A percentile compares a stretch with the other conserved stretches of the same genome.
Evolutionary conservation across 495 filamentous ascomycete species (phyloP).

Genomic region (Penicillium desertorum): DNA sequence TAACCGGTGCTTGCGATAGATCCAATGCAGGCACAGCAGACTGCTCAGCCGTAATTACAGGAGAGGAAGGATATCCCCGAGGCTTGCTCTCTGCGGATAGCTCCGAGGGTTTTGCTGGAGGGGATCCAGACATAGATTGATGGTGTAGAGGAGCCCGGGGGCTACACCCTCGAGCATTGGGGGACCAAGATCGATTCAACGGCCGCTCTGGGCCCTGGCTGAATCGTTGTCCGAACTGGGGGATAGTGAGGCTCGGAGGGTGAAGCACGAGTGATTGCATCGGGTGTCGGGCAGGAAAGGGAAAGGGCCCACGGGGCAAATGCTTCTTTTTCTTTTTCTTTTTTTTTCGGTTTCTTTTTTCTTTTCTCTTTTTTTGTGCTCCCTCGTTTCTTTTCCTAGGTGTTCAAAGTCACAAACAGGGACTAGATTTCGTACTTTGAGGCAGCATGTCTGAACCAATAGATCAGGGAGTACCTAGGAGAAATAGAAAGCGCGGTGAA

Average conservation of each 20-base stretch:
- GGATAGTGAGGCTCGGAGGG: conserved; percentile 43
- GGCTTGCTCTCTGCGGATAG: conserved; percentile 55
- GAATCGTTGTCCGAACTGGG: conserved; percentile 47
- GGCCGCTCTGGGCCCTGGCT: conserved; percentile 60
- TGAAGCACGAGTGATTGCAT: conserved; percentile 54
- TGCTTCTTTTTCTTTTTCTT: conserved; percentile 15
- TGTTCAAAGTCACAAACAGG: conserved; percentile 20
- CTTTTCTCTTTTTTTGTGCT: not conserved
- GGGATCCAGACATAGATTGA: conserved; percentile 85
- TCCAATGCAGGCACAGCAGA: conserved; percentile 31
- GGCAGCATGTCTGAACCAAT: conserved; percentile 39
- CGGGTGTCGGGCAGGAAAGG: conserved; percentile 27
- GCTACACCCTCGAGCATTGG: conserved; percentile 66
- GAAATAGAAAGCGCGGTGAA: conserved; percentile 17
- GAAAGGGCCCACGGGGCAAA: conserved; percentile 19
- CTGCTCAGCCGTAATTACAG: conserved; percentile 34
- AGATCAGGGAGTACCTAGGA: conserved; percentile 14
- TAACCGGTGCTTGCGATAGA: conserved; percentile 14
- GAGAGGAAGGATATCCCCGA: conserved; percentile 47
- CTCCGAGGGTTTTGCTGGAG: conserved; percentile 62
- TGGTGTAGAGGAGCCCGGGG: conserved; percentile 66
- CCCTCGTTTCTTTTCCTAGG: conserved; percentile 1
- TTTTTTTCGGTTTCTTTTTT: not conserved
- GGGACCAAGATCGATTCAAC: conserved; percentile 67
- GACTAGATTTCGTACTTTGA: conserved; percentile 25